Conservation (phyloP, 2,329 filamentous ascomycete genomes). For the Cercospora sojina region DNA sequence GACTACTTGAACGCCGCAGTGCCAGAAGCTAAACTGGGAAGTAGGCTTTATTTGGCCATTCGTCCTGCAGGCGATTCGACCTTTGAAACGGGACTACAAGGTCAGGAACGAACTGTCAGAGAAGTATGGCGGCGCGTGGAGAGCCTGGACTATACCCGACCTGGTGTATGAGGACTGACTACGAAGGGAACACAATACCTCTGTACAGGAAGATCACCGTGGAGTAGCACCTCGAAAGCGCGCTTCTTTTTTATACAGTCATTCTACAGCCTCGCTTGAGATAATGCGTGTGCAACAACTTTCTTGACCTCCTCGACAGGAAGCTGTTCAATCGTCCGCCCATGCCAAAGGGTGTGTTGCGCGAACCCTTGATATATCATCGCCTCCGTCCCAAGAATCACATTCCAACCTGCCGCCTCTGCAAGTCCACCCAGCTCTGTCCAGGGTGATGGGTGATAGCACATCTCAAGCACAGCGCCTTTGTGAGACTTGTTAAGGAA, state of each 20-base stretch:
- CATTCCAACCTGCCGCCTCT: slow-evolving; percentile 64
- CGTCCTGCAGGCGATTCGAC: slow-evolving; percentile 64
- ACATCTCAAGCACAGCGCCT: slow-evolving; percentile 76
- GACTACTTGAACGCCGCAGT: slow-evolving; percentile 58
- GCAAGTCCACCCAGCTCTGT: slow-evolving; percentile 66
- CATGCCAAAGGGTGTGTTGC: slow-evolving; percentile 63
- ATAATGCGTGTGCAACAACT: slow-evolving; percentile 44
- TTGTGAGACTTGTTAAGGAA: slow-evolving; percentile 54
- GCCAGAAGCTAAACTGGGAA: slow-evolving; percentile 61
- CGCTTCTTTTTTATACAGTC: background rate
- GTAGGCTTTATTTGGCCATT: slow-evolving; percentile 69
- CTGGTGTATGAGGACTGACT: slow-evolving; percentile 46
- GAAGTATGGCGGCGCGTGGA: slow-evolving; percentile 71
- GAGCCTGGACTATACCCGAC: slow-evolving; percentile 64
- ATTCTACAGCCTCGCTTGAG: slow-evolving; percentile 24
- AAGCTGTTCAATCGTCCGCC: slow-evolving; percentile 52
- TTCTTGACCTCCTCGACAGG: slow-evolving; percentile 61
- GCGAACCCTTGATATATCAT: slow-evolving; percentile 76
- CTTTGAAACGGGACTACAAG: slow-evolving; percentile 63
- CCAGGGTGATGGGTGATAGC: slow-evolving; percentile 71
- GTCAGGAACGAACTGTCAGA: slow-evolving; percentile 68
- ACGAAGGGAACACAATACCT: background rate
- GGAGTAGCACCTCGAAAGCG: background rate
- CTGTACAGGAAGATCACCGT: background rate
- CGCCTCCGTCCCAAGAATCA: slow-evolving; percentile 73